Conservation (phyloP, 495 filamentous ascomycete species). For the Aspergillus cristatus region DNA sequence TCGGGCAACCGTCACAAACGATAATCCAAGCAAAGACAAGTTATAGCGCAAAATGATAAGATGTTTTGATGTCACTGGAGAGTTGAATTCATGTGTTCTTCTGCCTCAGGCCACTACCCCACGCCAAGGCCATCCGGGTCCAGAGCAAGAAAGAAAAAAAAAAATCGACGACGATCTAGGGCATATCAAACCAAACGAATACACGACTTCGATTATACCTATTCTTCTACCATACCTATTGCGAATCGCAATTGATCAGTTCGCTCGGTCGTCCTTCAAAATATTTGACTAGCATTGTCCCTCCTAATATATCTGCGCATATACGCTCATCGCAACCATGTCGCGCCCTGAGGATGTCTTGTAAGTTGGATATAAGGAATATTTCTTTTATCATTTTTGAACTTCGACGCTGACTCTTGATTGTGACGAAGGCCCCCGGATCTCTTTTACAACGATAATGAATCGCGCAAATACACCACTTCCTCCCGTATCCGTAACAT, state of each 20-base stretch:
- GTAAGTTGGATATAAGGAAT: slow-evolving; percentile 35
- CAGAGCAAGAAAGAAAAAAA: slow-evolving; percentile 3
- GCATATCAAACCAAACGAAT: too few relatives aligned
- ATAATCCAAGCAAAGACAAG: too few relatives aligned
- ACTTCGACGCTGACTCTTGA: not conserved
- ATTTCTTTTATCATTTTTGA: not conserved
- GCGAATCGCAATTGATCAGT: too few relatives aligned
- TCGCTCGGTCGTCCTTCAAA: too few relatives aligned
- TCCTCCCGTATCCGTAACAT: slow-evolving; percentile 90
- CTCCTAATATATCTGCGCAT: too few relatives aligned
- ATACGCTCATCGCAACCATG: slow-evolving; percentile 51
- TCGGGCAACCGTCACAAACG: too few relatives aligned
- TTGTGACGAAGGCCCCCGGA: slow-evolving; percentile 64
- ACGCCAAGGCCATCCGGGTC: slow-evolving; percentile 3
- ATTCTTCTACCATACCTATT: too few relatives aligned
- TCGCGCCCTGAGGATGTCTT: slow-evolving; percentile 92
- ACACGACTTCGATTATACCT: too few relatives aligned
- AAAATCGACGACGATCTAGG: not conserved
- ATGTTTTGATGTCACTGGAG: too few relatives aligned
- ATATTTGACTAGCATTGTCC: too few relatives aligned
- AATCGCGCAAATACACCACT: slow-evolving; percentile 96
- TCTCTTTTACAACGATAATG: slow-evolving; percentile 91
- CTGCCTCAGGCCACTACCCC: slow-evolving; percentile 21
- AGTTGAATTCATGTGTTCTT: too few relatives aligned
- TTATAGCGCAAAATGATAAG: too few relatives aligned